phyloP scores from a whole-genome alignment of 1,284 basidiomycete species.

The Rhodotorula sp. region DNA sequence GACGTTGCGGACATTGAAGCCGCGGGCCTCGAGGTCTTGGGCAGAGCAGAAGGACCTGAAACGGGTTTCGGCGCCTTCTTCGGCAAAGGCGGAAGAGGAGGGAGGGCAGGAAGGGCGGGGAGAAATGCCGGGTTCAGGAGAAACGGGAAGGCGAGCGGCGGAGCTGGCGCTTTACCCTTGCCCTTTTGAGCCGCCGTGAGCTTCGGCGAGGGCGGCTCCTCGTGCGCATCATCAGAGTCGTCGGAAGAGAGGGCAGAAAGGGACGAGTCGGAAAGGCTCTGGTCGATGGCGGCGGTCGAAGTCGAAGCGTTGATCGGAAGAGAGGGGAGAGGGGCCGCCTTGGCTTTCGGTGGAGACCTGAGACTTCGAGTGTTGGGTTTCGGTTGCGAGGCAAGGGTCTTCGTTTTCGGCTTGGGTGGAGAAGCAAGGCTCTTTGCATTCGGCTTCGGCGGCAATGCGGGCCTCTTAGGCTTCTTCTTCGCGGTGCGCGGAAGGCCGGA shows the following conservation, averaged over 20 bases:
- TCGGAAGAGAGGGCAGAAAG: background rate
- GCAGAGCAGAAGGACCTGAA: background rate
- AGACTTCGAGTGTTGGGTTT: no score
- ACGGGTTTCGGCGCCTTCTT: background rate
- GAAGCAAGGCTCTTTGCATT: background rate
- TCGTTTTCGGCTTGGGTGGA: constrained; percentile 8
- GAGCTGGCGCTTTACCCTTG: background rate
- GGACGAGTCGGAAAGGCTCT: background rate
- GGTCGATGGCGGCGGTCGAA: background rate
- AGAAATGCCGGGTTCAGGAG: background rate
- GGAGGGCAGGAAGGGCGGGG: constrained; percentile 13
- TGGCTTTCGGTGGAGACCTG: no score
- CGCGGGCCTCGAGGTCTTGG: background rate
- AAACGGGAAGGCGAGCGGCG: background rate
- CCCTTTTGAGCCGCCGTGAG: no score
- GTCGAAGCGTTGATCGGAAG: background rate
- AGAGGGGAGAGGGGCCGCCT: background rate
- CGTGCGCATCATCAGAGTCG: background rate
- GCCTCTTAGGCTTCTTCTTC: constrained; percentile 14
- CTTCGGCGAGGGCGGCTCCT: background rate
- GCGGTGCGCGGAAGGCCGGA: constrained; percentile 20
- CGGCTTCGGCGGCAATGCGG: background rate
- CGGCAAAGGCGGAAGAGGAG: constrained; percentile 4
- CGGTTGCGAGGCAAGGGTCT: no score
- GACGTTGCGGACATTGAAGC: background rate